phyloP scores from a whole-genome alignment of 164 flowering plant species.

The Chloranthus sessilifolius region DNA sequence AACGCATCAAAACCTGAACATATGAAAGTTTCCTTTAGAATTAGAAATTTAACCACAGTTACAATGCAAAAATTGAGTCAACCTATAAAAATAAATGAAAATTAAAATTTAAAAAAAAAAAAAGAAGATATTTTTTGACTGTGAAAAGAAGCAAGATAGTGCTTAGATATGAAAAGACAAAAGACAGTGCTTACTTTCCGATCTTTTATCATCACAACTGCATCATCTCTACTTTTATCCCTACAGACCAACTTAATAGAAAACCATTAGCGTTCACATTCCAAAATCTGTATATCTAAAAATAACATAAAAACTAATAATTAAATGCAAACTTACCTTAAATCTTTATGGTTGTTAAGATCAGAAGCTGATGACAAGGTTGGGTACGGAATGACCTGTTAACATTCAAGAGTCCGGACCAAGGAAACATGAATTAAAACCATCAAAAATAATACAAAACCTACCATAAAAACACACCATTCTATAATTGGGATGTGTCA shows the following conservation, averaged over 20 bases:
- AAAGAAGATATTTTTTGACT: not conserved
- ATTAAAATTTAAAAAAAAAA: not conserved
- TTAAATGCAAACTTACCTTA: constrained; percentile 26
- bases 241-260: constrained; percentile 23
- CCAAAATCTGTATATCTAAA: not conserved
- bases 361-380: constrained; percentile 26
- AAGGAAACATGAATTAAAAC: constrained; percentile 1
- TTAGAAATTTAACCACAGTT: not conserved
- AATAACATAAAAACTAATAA: not conserved
- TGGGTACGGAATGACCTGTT: constrained; percentile 36
- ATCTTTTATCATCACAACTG: constrained; percentile 30
- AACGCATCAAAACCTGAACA: not conserved
- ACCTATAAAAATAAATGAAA: constrained; percentile 1
- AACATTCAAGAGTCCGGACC: constrained; percentile 1
- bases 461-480: not conserved
- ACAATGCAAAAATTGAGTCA: not conserved
- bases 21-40: not conserved
- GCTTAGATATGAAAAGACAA: too few species aligned
- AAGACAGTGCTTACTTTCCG: constrained; percentile 72
- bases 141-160: not conserved
- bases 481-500: too few species aligned
- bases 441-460: constrained; percentile 1
- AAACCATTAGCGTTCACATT: not conserved
- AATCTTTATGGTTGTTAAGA: constrained; percentile 34
- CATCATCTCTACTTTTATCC: constrained; percentile 48